Percentiles rank a stretch among this genome's conserved stretches.
Conservation (phyloP, 306 rosid species). For the Inga laurina region DNA sequence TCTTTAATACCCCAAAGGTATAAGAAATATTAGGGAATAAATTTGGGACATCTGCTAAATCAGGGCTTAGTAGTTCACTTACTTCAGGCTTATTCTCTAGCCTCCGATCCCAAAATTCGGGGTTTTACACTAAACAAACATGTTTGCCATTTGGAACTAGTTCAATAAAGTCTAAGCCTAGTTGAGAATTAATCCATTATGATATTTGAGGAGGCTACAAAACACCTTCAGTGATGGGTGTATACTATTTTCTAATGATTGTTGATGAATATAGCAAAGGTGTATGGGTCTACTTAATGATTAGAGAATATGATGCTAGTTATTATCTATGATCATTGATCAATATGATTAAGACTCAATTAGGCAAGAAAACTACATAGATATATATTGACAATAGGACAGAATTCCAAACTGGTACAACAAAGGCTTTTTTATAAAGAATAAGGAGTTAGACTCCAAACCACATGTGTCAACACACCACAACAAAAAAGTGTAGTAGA, state of each 20-base stretch:
- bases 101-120: no score
- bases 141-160: not conserved
- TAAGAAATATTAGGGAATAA: no score
- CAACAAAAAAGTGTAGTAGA: not conserved
- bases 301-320: not conserved
- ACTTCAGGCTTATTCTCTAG: no score
- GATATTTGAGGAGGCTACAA: not conserved
- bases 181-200: not conserved
- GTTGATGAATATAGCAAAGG: no score
- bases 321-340: not conserved
- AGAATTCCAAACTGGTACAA: not conserved
- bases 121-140: not conserved
- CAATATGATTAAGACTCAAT: not conserved
- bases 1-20: no score
- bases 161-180: not conserved
- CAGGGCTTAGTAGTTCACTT: no score
- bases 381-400: not conserved
- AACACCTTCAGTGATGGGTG: no score
- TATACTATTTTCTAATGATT: no score
- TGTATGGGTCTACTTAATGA: no score
- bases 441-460: not conserved
- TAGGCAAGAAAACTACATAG: no score
- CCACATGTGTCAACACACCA: not conserved
- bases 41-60: no score
- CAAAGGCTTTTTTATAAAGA: not conserved